phyloP scores from a whole-genome alignment of 2,329 filamentous ascomycete species.

The Ophiostoma quercus region DNA sequence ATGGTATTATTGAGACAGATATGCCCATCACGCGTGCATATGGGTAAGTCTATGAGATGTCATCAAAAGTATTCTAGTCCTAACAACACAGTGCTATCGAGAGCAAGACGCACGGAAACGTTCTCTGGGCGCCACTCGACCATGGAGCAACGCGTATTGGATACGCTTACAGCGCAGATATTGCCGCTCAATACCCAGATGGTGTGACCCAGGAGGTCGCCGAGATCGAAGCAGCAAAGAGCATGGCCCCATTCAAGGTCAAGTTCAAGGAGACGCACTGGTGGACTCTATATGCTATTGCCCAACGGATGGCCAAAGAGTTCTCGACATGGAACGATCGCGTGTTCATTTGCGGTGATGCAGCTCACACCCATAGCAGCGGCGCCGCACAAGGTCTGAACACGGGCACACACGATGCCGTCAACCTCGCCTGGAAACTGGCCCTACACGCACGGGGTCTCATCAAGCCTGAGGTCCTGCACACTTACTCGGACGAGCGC shows the following conservation, averaged over 20 bases:
- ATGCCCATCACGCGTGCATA: conserved; percentile 45
- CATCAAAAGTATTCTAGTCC: too few species aligned
- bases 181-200: conserved; percentile 35
- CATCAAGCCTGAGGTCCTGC: conserved; percentile 28
- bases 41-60: conserved; percentile 29
- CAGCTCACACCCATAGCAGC: conserved; percentile 53
- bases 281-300: conserved; percentile 51
- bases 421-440: conserved; percentile 46
- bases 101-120: conserved; percentile 48
- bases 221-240: conserved; percentile 44
- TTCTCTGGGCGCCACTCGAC: conserved; percentile 51
- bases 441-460: conserved; percentile 31
- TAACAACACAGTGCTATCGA: conserved; percentile 38
- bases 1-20: conserved; percentile 46
- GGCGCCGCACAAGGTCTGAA: conserved; percentile 60
- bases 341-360: conserved; percentile 46
- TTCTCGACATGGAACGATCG: conserved; percentile 52
- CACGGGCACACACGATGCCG: conserved; percentile 52
- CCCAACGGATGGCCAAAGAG: conserved; percentile 53
- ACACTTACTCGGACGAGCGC: conserved; percentile 41
- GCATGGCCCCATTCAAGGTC: conserved; percentile 40
- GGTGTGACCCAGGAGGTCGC: conserved; percentile 46
- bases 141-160: conserved; percentile 50
- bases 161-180: conserved; percentile 45
- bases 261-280: conserved; percentile 44